Conservation (phyloP, 2,329 filamentous ascomycete species). For the Huntiella savannae region DNA sequence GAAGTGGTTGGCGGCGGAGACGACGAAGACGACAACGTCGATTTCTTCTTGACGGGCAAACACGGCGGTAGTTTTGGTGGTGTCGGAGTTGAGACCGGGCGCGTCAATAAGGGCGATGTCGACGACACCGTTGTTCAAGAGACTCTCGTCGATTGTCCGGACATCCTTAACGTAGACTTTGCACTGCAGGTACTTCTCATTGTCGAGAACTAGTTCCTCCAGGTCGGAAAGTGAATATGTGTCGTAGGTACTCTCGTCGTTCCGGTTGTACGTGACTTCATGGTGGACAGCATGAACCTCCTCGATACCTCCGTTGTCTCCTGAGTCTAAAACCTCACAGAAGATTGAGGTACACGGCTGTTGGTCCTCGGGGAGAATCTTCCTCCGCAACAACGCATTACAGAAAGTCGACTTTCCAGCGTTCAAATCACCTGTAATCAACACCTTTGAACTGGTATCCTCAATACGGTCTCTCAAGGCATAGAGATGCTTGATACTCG, state of each 20-base stretch:
- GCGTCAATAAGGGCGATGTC: constrained; percentile 96
- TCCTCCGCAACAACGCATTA: constrained; percentile 83
- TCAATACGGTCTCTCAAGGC: constrained; percentile 84
- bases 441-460: constrained; percentile 89
- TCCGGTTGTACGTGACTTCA: constrained; percentile 58
- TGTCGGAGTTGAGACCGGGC: constrained; percentile 86
- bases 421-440: constrained; percentile 90
- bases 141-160: constrained; percentile 72
- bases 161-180: constrained; percentile 93
- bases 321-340: constrained; percentile 84
- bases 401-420: constrained; percentile 98
- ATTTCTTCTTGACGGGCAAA: constrained; percentile 97
- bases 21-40: constrained; percentile 95
- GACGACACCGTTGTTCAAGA: constrained; percentile 93
- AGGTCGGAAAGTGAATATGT: constrained; percentile 61
- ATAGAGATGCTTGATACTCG: constrained; percentile 78
- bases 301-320: constrained; percentile 77
- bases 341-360: constrained; percentile 97
- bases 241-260: constrained; percentile 87
- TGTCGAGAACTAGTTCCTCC: constrained; percentile 79
- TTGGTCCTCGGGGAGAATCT: constrained; percentile 88
- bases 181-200: constrained; percentile 76
- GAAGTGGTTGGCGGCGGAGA: constrained; percentile 94
- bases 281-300: constrained; percentile 92
- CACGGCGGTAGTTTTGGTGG: constrained; percentile 88